Evolutionary conservation across 208 protist species (phyloP).

Genomic region (Leishmania amazonensis): DNA sequence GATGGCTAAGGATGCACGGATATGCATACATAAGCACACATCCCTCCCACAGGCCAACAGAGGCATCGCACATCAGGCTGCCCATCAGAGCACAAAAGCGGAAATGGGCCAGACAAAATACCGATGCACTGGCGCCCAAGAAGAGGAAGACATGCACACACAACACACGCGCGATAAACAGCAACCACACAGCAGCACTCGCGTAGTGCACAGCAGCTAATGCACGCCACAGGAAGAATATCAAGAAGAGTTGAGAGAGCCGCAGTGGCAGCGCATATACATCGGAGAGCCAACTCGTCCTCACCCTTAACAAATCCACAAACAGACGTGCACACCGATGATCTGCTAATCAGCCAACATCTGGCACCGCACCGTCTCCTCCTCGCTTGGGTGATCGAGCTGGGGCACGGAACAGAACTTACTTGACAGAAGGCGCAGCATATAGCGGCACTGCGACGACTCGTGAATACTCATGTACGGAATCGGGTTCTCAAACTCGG

Average conservation of each 20-base stretch:
- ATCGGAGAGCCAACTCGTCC: background rate
- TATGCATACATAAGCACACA: background rate
- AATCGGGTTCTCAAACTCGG: slow-evolving; percentile 25
- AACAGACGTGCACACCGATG: background rate
- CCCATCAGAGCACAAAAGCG: background rate
- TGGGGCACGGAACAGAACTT: slow-evolving; percentile 30
- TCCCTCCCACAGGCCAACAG: background rate
- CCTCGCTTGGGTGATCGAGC: slow-evolving; percentile 26
- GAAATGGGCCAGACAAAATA: background rate
- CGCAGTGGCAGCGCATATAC: background rate
- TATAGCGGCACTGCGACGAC: slow-evolving; percentile 47
- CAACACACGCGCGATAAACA: background rate
- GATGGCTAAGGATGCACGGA: background rate
- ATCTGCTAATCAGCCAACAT: slow-evolving; percentile 22
- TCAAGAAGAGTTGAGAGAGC: background rate
- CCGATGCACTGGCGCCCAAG: background rate
- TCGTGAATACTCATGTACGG: slow-evolving; percentile 28
- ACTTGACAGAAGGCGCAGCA: slow-evolving; percentile 27
- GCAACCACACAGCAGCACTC: background rate
- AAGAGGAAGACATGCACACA: background rate
- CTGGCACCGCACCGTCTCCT: slow-evolving; percentile 41
- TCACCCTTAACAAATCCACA: background rate
- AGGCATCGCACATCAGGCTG: background rate
- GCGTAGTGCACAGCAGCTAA: background rate
- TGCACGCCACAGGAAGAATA: background rate